Percentiles rank a stretch among this genome's conserved stretches.
phyloP scores from a whole-genome alignment of 805 yeast species.

The Wickerhamomyces tratensis region DNA sequence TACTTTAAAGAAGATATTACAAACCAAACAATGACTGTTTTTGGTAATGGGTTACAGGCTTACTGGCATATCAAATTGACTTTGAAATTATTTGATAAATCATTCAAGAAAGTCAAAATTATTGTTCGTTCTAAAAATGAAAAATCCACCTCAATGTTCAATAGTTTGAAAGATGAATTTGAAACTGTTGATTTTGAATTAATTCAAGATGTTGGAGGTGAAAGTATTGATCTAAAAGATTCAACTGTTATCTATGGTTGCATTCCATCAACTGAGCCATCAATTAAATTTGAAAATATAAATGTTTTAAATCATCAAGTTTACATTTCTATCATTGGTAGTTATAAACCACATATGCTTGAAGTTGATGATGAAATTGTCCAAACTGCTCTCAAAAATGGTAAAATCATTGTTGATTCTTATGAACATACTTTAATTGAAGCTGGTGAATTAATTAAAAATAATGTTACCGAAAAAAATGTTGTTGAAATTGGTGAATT shows the following conservation, averaged over 20 bases:
- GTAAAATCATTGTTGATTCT: slow-evolving; percentile 50
- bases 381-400: slow-evolving; percentile 20
- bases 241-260: slow-evolving; percentile 50
- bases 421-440: slow-evolving; percentile 43
- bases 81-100: slow-evolving; percentile 26
- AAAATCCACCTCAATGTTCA: slow-evolving; percentile 13
- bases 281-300: slow-evolving; percentile 26
- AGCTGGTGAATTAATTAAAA: slow-evolving; percentile 56
- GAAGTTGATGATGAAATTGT: slow-evolving; percentile 44
- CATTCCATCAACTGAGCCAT: slow-evolving; percentile 44
- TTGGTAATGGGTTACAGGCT: slow-evolving; percentile 59
- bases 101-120: slow-evolving; percentile 31
- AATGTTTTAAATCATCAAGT: slow-evolving; percentile 15
- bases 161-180: slow-evolving; percentile 20
- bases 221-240: slow-evolving; percentile 20
- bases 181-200: slow-evolving; percentile 17
- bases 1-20: slow-evolving; percentile 12
- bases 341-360: slow-evolving; percentile 58
- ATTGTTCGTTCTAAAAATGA: slow-evolving; percentile 37
- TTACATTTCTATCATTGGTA: slow-evolving; percentile 53
- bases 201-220: slow-evolving; percentile 9
- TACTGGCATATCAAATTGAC: slow-evolving; percentile 50
- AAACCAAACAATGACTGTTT: slow-evolving; percentile 25
- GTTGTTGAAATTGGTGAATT: slow-evolving; percentile 39
- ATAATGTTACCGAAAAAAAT: slow-evolving; percentile 26